Base-by-base conservation (phyloP, 1,284 basidiomycete species). In the Trichosporon asahii region DNA sequence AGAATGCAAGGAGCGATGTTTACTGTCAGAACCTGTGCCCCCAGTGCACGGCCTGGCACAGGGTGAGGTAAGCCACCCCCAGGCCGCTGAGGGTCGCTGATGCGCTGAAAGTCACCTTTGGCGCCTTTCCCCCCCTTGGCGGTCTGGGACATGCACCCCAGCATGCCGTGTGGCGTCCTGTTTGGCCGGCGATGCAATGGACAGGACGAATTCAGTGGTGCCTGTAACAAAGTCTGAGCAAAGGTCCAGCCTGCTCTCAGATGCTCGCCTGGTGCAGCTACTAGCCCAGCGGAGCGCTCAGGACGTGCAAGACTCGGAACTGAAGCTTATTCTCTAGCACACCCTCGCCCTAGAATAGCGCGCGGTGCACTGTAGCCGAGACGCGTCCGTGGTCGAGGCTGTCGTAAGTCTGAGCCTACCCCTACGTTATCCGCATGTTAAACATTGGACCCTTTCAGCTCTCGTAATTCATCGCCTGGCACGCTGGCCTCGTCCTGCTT, bases 321-420 rank as follows among this genome's bases (percentile, higher is more conserved):
- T 61, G 57, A 31, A 61, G 57, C 57, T 61, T 61, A 61, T n/a
- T 60, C n/a, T 31, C 4, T n/a, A 31, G 57, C 55, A 15, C 55
- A 18, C 29, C 15, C 12, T 9, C 3, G 23, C 29, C 57, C 57
- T 61, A n/a, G 57, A 33, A 61, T 61, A 15, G 15, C 15, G 11
- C 27, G 57, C 57, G 57, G 57, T n/a, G 57, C 57, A 33, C 57
- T 15, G 57, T 12, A 61, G 57, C 57, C 29, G 57, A 61, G 57
- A 31, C 57, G 27, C 27, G 27, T 53, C 57, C 29, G 18, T 21
- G 27, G 15, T 33, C 29, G 18, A 31, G 5, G 29, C 14, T 23
- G 55, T 60, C 55, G 55, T 60, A 27, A 31, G 55, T 29, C 55
- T 18, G 27, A 53, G 55, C 2, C 55, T 60, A 31, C 29, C 57